Base-by-base conservation (phyloP, 257 asterid species). In the Penstemon eatonii region DNA sequence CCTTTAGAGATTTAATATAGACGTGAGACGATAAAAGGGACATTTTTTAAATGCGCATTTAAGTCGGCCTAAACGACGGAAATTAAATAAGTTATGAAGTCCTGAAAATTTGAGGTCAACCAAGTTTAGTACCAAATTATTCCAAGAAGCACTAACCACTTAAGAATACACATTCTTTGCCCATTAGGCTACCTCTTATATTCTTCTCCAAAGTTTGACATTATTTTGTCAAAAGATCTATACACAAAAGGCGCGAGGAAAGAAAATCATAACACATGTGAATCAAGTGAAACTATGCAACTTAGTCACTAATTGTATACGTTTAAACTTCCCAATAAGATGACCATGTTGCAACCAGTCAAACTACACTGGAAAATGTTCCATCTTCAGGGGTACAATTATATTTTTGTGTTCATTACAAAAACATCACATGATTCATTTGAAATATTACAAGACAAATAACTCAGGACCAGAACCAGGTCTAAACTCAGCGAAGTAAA, bases 271-370 rank as follows among this genome's bases (percentile, higher is more conserved):
- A 50, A 50, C 12, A 5, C 55, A 50, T 12, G 55, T 11, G 13
- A 60, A 60, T 40, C 55, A 62, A 62, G 41, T 62, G 8, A 4
- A 62, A 62, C 10, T 25, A 18, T 18, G 67, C 67, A 62, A 56
- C 62, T 56, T 6, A 12, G 3, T 50, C 18, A 25, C 33, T 25
- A 25, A 25, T 25, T 25, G 33, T 50, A 50, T 50, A 50, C 5
- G 55, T 19, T 50, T 11, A 25, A 50, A 50, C 13, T 50, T 50
- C 5, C 18, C 55, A 12, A 50, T 19, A 15, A 50, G 6, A 50
- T 11, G 55, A 50, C 13, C 55, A 50, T 50, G 55, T 11, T 50
- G 33, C 55, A 55, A 9, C 9, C 39, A 55, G 39, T 8, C 5
- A 18, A 7, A 55, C 33, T 25, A 25, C 3, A 46, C 51, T 46